Evolutionary conservation across 768 basidiomycete species (phyloP), one percentile per base, ranked within the genome.

Genomic region (Neoboletus brunneissimus): DNA sequence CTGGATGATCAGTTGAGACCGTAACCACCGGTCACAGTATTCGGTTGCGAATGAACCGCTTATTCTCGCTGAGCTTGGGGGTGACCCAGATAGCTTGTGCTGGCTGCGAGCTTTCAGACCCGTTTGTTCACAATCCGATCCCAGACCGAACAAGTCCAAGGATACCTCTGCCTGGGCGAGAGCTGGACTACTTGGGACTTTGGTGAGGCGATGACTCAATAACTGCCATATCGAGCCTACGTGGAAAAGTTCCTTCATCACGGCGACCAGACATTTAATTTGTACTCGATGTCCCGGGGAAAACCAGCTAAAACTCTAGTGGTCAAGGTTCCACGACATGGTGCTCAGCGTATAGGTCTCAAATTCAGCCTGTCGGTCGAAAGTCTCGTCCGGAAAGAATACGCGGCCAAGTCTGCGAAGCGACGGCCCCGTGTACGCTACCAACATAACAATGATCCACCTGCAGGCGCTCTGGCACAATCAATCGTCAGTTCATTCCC

Each of bases 261-360:
- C 43, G 9, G 32, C 44, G 37, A 55, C 40, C 18, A 34, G n/a
- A 41, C 43, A 8, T 45, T 44, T 25, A 46, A 40, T 59, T 18
- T 11, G 16, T 35, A 42, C 32, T 25, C 56, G 1, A 71, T 71
- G 70, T 59, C 65, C 42, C 67, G 69, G 52, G 78, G 78, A 58
- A 82, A 81, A 70, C 79, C 82, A 56, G 76, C 78, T 10, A 80
- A 80, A 58, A 72, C 75, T 35, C 78, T 89, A 49, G 83, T 81
- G 67, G 68, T 89, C 62, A 79, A 81, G 52, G 89, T 89, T 50
- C 89, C 89, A 20, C 77, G 86, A 54, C 88, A 90, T 60, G 86
- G 88, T 68, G 82, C 89, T 0, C 89, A 90, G 66, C 78, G 82
- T 16, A 81, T 89, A 54, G 86, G 85, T 2, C 76, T 80, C 55